A percentile compares a stretch with the other conserved stretches of the same genome.
phyloP scores from a whole-genome alignment of 805 yeast species.

The Candida adriatica region DNA sequence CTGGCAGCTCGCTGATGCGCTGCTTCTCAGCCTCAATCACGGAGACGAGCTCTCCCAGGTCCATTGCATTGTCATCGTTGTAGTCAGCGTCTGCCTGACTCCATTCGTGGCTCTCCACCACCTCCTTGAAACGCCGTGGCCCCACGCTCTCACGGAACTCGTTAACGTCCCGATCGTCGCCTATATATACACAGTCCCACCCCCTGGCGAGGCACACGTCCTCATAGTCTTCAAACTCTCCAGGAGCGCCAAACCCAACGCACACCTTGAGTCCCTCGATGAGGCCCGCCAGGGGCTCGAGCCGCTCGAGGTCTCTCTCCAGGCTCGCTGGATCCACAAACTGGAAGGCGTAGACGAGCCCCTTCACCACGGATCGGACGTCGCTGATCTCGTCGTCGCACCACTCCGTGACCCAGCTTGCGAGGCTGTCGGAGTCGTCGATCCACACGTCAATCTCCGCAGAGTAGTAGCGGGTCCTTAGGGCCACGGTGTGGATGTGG shows the following conservation, averaged over 20 bases:
- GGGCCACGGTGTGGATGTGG: slow-evolving; percentile 8
- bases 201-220: slow-evolving; percentile 30
- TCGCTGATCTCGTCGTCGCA: slow-evolving; percentile 8
- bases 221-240: slow-evolving; percentile 26
- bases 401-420: slow-evolving; percentile 27
- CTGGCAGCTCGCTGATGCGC: slow-evolving; percentile 5
- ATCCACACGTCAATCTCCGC: slow-evolving; percentile 24
- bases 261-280: slow-evolving; percentile 16
- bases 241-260: slow-evolving; percentile 25
- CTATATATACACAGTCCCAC: slow-evolving; percentile 34
- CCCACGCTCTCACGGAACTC: slow-evolving; percentile 40
- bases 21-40: slow-evolving; percentile 7
- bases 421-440: slow-evolving; percentile 19
- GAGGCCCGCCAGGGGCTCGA: slow-evolving; percentile 1
- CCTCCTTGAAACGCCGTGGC: slow-evolving; percentile 34
- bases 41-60: slow-evolving; percentile 8
- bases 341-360: slow-evolving; percentile 20
- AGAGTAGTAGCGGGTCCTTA: slow-evolving; percentile 29
- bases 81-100: neutral
- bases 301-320: neutral
- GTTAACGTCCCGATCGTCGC: slow-evolving; percentile 28
- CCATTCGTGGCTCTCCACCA: slow-evolving; percentile 47
- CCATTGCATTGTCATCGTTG: slow-evolving; percentile 4
- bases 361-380: slow-evolving; percentile 27
- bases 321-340: slow-evolving; percentile 1